Base-by-base conservation (phyloP, 2,329 filamentous ascomycete genomes). In the Fusarium palustre region DNA sequence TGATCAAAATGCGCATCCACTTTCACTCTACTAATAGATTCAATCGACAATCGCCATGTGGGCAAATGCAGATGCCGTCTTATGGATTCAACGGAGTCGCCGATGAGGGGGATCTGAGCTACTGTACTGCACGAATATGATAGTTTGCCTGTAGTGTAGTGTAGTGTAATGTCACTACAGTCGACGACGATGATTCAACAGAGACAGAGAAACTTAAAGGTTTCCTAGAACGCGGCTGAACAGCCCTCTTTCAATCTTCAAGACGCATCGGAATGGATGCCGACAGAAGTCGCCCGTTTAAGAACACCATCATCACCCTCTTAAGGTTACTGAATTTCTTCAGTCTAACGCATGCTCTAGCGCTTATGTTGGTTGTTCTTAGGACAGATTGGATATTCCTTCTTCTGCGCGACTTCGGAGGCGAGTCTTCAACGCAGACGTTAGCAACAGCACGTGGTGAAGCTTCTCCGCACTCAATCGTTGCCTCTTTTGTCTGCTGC, bases 391-490 rank as follows among this genome's bases (percentile, higher is more conserved):
- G 16, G 22, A 11, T 31, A 13, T 36, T 38, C 24, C 6, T 20
- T 38, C 12, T 20, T 38, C 22, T 38, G 47, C 22, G 47, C 33
- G 47, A 59, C 55, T 69, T 70, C 60, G 33, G 34, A 49, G 57
- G 69, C 24, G n/a, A 50, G 3, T 59, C 42, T 55, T 54, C 34
- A 45, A 22, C 43, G 47, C 18, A 28, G 13, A 50, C 2, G 39
- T 16, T 18, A 39, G 13, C 36, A 49, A 52, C 66, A 39, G 36
- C 36, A 69, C 66, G 65, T 68, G 53, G 55, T 49, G n/a, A 50
- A 50, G 31, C 16, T 50, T 69, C 66, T 65, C 66, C 66, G 66
- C 66, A 62, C 24, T 36, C 52, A 33, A 52, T 34, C n/a, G 33
- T 28, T 65, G 25, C 53, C 25, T 13, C 25, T 63, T 45, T 43